These are phyloP conservation scores for Turritis glabra DNA, from an alignment of 345 rosid genomes.

Conservation along the genomic window DNA sequence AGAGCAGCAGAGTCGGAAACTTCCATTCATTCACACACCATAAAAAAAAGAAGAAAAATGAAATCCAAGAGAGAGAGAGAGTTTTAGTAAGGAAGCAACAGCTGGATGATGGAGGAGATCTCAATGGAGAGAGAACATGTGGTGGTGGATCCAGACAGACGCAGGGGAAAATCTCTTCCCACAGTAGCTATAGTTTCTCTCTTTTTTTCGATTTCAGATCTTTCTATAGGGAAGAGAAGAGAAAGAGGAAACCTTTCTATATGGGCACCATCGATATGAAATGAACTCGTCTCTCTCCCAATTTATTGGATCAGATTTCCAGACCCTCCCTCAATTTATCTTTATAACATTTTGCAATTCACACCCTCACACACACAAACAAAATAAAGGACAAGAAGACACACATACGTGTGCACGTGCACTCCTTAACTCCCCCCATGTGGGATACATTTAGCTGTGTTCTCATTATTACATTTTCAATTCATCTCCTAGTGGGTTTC, in stretches of 20 bases:
- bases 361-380: neutral
- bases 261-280: too few species aligned
- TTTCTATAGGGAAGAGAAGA: neutral
- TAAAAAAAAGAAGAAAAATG: neutral
- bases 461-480: neutral
- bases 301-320: slow-evolving; percentile 16
- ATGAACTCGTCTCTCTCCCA: neutral
- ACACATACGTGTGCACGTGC: slow-evolving; percentile 31
- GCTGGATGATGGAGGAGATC: slow-evolving; percentile 49
- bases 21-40: slow-evolving; percentile 17
- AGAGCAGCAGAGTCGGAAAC: slow-evolving; percentile 21
- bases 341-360: neutral
- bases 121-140: slow-evolving; percentile 52
- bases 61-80: slow-evolving; percentile 5
- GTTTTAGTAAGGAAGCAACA: neutral
- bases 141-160: too few species aligned
- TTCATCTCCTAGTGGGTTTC: too few species aligned
- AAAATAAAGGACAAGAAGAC: slow-evolving; percentile 16
- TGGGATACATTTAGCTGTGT: neutral
- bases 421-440: slow-evolving; percentile 22
- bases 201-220: neutral
- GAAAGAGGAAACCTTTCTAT: neutral
- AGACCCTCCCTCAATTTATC: neutral
- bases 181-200: too few species aligned
- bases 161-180: too few species aligned